Conservation (phyloP, 1,284 basidiomycete species). For the Calocybe gambosa region DNA sequence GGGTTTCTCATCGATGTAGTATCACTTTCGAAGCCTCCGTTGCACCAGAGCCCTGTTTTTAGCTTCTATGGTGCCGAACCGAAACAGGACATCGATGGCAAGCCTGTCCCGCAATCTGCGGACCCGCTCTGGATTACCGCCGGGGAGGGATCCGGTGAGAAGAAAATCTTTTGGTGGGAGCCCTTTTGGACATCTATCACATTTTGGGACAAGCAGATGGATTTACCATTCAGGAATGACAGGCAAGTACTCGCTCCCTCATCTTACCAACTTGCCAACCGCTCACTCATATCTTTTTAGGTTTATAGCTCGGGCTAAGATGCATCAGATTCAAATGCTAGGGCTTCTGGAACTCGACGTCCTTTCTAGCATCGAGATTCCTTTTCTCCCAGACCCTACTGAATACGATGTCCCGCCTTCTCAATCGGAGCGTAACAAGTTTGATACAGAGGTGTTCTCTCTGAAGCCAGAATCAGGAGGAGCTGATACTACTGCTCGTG, state of each 20-base stretch:
- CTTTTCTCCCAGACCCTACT: constrained; percentile 51
- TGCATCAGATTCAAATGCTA: constrained; percentile 93
- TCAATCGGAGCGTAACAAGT: constrained; percentile 58
- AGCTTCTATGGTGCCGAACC: constrained; percentile 60
- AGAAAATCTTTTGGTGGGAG: constrained; percentile 76
- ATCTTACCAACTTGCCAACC: too few species aligned
- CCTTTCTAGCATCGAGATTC: constrained; percentile 79
- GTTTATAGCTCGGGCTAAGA: constrained; percentile 86
- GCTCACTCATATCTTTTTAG: too few species aligned
- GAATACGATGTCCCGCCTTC: constrained; percentile 30
- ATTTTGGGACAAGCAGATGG: constrained; percentile 83
- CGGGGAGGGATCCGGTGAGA: constrained; percentile 46
- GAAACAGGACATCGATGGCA: constrained; percentile 38
- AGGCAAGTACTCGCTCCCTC: too few species aligned
- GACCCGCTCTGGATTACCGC: constrained; percentile 74
- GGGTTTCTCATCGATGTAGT: constrained; percentile 90
- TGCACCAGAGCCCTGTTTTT: constrained; percentile 90
- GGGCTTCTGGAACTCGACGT: constrained; percentile 88
- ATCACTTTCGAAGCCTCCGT: constrained; percentile 85
- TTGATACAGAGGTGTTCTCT: constrained; percentile 64
- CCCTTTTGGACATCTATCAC: constrained; percentile 79
- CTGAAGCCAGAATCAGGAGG: constrained; percentile 37
- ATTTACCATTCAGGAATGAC: constrained; percentile 82
- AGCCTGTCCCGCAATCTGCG: constrained; percentile 41
- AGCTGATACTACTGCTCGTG: constrained; percentile 25